A percentile compares a stretch with the other conserved stretches of the same genome.
Conservation (phyloP, 768 basidiomycete species). For the Podaxis pistillaris region DNA sequence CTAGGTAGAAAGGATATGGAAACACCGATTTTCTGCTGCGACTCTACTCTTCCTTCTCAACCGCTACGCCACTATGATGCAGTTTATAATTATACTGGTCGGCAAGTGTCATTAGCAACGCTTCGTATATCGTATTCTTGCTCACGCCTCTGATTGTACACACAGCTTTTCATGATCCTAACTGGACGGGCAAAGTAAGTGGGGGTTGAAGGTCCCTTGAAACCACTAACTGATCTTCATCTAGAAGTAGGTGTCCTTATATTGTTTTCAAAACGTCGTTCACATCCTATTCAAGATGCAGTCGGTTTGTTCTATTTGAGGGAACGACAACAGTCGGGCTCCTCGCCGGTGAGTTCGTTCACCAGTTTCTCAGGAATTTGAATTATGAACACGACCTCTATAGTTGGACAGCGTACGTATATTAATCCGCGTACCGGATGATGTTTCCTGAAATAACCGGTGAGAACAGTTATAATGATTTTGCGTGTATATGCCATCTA, state of each 20-base stretch:
- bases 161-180: slow-evolving; percentile 25
- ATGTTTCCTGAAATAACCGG: neutral
- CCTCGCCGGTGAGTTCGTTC: slow-evolving; percentile 23
- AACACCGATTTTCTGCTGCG: slow-evolving; percentile 22
- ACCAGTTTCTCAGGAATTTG: neutral
- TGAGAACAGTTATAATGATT: slow-evolving; percentile 28
- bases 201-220: neutral
- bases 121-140: neutral
- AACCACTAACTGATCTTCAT: neutral
- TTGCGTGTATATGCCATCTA: slow-evolving; percentile 31
- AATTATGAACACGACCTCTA: neutral
- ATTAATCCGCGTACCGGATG: neutral
- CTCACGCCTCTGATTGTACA: neutral
- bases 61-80: slow-evolving; percentile 26
- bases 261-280: neutral
- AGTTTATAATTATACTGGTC: slow-evolving; percentile 26
- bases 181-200: slow-evolving; percentile 22
- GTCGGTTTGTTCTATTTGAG: slow-evolving; percentile 27
- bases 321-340: slow-evolving; percentile 26
- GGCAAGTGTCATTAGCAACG: slow-evolving; percentile 15
- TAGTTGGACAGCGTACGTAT: neutral
- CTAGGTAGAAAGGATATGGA: slow-evolving; percentile 27
- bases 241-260: neutral
- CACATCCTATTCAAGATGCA: slow-evolving; percentile 18
- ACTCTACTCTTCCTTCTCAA: slow-evolving; percentile 29